phyloP scores from a whole-genome alignment of 257 asterid species.

The Solanum medicagineum region DNA sequence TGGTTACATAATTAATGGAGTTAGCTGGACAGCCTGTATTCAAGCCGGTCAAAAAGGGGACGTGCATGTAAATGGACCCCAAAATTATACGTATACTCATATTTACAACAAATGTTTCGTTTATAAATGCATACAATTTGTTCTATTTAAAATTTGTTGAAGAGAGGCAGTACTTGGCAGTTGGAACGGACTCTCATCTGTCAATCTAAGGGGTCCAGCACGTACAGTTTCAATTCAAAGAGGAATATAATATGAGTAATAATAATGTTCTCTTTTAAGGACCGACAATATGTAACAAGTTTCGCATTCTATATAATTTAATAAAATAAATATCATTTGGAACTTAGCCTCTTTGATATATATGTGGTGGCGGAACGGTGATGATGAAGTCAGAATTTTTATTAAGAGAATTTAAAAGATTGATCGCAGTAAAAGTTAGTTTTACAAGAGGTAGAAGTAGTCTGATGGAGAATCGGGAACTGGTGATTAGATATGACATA shows the following conservation, averaged over 20 bases:
- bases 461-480: no score
- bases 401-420: no score
- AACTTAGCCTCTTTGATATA: not conserved
- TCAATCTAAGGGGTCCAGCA: not conserved
- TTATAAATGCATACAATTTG: not conserved
- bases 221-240: not conserved
- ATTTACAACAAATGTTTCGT: not conserved
- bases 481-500: no score
- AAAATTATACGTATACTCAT: not conserved
- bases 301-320: no score
- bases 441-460: no score
- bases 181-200: not conserved
- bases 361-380: no score
- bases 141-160: not conserved
- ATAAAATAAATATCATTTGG: not conserved
- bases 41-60: conserved; percentile 17
- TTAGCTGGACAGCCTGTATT: conserved; percentile 16
- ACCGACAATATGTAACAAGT: not conserved
- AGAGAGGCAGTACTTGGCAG: not conserved
- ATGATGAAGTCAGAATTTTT: no score
- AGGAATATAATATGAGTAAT: not conserved
- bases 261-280: not conserved
- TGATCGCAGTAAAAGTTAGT: no score
- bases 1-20: not conserved
- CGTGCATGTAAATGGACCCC: not conserved